Conservation (phyloP, 306 rosid species). For the Vigna trinervia region DNA sequence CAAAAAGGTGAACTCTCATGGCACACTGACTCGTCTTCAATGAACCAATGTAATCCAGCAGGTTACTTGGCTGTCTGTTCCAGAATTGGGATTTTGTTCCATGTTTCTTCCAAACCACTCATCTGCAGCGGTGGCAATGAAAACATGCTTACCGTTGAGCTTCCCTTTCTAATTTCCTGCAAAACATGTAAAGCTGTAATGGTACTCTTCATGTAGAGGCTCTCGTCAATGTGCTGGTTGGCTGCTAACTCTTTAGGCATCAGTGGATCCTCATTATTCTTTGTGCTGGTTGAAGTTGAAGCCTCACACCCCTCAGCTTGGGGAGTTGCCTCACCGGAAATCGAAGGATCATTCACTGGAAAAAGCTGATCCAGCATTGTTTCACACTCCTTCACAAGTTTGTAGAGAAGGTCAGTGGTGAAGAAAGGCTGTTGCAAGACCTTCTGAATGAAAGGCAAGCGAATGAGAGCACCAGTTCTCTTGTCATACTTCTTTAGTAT, state of each 20-base stretch:
- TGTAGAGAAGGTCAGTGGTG: conserved; percentile 84
- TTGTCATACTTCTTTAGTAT: conserved; percentile 94
- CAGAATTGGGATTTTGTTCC: conserved; percentile 62
- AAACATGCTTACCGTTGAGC: conserved; percentile 78
- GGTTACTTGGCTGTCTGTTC: conserved; percentile 68
- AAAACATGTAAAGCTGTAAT: conserved; percentile 72
- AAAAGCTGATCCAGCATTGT: conserved; percentile 73
- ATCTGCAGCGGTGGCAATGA: conserved; percentile 83
- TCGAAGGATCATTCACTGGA: conserved; percentile 49
- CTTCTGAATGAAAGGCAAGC: conserved; percentile 89
- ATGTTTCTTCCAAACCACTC: conserved; percentile 60
- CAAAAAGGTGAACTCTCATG: not conserved
- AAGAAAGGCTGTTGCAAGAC: conserved; percentile 92
- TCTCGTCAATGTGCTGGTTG: conserved; percentile 64
- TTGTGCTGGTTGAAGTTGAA: conserved; percentile 54
- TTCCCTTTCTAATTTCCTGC: conserved; percentile 81
- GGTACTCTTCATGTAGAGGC: conserved; percentile 80
- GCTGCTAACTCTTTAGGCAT: conserved; percentile 62
- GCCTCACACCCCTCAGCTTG: conserved; percentile 54
- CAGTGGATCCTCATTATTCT: conserved; percentile 42
- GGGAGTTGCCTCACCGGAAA: conserved; percentile 46
- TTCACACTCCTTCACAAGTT: conserved; percentile 92
- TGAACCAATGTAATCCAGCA: conserved; percentile 30
- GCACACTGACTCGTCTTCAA: conserved; percentile 27
- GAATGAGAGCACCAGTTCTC: conserved; percentile 95